These are phyloP conservation scores for Elongisporangium senticosum DNA, from an alignment of 352 stramenopile genomes.

Conservation along the genomic window DNA sequence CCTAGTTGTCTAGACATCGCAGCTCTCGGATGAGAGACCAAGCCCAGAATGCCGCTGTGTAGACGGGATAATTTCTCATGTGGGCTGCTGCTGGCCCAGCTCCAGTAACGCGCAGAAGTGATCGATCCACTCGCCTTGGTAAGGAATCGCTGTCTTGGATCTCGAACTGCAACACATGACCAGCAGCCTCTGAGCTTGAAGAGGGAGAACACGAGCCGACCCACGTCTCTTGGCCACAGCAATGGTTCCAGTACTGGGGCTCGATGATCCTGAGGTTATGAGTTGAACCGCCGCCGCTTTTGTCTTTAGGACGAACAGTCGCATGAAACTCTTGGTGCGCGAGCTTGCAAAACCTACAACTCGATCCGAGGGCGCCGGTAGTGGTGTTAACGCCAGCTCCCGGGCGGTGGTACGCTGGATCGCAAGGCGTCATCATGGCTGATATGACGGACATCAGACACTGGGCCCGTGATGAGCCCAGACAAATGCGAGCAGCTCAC, in stretches of 20 bases:
- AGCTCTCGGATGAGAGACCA: conserved; percentile 34
- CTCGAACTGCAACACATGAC: too few species aligned
- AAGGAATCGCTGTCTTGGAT: too few species aligned
- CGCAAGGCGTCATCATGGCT: background rate
- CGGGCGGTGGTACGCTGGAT: background rate
- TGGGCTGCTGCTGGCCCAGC: too few species aligned
- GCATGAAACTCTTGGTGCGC: background rate
- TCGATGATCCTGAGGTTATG: too few species aligned
- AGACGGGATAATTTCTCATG: conserved; percentile 28
- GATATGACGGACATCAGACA: background rate
- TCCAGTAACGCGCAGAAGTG: too few species aligned
- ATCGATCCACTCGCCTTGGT: too few species aligned
- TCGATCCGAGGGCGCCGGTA: background rate
- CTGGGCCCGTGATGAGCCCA: background rate
- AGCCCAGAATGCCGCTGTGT: conserved; percentile 23
- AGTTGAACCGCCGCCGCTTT: too few species aligned
- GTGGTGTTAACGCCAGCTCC: background rate
- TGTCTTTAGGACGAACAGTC: background rate
- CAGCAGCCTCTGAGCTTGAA: too few species aligned
- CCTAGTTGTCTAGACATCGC: conserved; percentile 31
- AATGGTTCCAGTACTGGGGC: too few species aligned
- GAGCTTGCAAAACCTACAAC: background rate
- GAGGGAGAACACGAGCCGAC: too few species aligned
- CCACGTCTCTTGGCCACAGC: too few species aligned
- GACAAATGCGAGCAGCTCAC: background rate